Percentiles rank a stretch among this genome's conserved stretches.
Evolutionary conservation across 768 basidiomycete species (phyloP).

Genomic region (Suillus luteus): DNA sequence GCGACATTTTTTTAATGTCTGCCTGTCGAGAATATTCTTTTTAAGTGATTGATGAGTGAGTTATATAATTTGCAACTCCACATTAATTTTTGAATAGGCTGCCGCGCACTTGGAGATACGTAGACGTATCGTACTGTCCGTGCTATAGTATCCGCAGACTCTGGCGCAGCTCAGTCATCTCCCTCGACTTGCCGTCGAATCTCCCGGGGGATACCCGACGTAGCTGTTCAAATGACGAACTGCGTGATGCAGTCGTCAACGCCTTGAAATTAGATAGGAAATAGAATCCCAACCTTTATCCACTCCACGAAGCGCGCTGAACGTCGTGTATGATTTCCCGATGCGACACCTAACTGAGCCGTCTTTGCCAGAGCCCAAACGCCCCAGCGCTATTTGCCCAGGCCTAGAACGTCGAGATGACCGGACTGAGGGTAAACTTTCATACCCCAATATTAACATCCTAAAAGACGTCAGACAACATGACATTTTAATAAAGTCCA

Average conservation of each 20-base stretch:
- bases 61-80: conserved; percentile 7
- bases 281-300: not conserved
- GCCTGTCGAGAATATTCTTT: conserved; percentile 43
- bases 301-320: too few species aligned
- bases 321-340: too few species aligned
- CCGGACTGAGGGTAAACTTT: conserved; percentile 92
- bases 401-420: conserved; percentile 90
- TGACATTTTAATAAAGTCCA: conserved; percentile 14
- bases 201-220: conserved; percentile 36
- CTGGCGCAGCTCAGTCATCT: conserved; percentile 47
- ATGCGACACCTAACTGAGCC: too few species aligned
- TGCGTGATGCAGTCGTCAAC: conserved; percentile 36
- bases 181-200: conserved; percentile 42
- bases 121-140: conserved; percentile 64
- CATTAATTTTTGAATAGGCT: conserved; percentile 6
- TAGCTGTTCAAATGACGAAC: conserved; percentile 9
- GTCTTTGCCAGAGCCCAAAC: conserved; percentile 66
- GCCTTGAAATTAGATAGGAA: conserved; percentile 43
- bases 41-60: conserved; percentile 31
- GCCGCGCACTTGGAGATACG: conserved; percentile 27
- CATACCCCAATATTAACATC: conserved; percentile 91
- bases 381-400: conserved; percentile 86
- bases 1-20: conserved; percentile 35
- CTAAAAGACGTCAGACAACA: conserved; percentile 35
- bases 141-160: conserved; percentile 50